A percentile compares a stretch with the other conserved stretches of the same genome.
Evolutionary conservation across 2,329 filamentous ascomycete genomes (phyloP).

Genomic region (Aureobasidium sp.): DNA sequence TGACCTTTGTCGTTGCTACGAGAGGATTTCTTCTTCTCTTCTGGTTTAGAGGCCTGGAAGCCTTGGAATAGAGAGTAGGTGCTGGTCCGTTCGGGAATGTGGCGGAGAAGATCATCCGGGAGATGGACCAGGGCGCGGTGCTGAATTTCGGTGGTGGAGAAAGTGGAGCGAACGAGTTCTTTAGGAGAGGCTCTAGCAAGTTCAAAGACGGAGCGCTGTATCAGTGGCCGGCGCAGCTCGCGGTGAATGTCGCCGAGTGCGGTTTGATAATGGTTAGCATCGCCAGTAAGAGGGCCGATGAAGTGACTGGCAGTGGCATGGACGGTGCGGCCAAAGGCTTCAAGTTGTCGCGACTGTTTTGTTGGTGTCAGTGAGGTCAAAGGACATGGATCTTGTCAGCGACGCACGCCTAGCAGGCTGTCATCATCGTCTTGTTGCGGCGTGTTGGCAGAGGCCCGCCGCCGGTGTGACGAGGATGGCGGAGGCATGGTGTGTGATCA

Average conservation of each 20-base stretch:
- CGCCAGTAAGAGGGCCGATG: conserved; percentile 49
- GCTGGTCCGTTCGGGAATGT: conserved; percentile 81
- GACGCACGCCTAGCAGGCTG: conserved; percentile 15
- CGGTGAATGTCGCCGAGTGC: conserved; percentile 86
- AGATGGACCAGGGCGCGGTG: conserved; percentile 84
- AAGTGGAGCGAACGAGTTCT: conserved; percentile 83
- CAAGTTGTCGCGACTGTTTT: conserved; percentile 70
- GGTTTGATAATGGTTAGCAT: conserved; percentile 66
- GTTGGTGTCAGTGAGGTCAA: background rate
- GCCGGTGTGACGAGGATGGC: conserved; percentile 9
- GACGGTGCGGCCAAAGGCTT: conserved; percentile 90
- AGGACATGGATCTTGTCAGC: background rate
- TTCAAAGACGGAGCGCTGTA: conserved; percentile 86
- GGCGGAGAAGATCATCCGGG: conserved; percentile 79
- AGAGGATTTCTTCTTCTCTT: conserved; percentile 59
- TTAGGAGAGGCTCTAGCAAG: conserved; percentile 88
- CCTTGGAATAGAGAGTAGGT: conserved; percentile 92
- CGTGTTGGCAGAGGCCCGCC: background rate
- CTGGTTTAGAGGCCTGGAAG: conserved; percentile 84
- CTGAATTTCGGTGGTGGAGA: conserved; percentile 88
- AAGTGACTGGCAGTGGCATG: conserved; percentile 88
- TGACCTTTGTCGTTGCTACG: conserved; percentile 67
- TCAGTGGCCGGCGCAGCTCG: conserved; percentile 72
- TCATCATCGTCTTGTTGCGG: conserved; percentile 16
- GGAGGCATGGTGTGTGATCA: conserved; percentile 1